Evolutionary conservation across 2,329 filamentous ascomycete genomes (phyloP), one percentile per base, ranked within the genome.

Genomic region (Venturia effusa): DNA sequence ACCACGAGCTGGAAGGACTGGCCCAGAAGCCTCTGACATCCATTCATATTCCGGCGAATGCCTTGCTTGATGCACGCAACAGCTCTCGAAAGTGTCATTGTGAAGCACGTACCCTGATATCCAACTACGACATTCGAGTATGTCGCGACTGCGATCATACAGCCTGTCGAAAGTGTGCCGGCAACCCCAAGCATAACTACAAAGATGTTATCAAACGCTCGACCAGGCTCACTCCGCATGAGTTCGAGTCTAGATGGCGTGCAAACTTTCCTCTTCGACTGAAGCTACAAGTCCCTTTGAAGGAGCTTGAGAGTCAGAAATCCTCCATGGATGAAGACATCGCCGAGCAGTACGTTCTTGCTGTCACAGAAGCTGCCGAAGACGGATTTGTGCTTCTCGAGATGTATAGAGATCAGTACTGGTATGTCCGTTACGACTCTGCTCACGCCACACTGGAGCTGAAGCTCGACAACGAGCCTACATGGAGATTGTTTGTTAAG

Each of bases 81-180:
- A 81, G 77, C 65, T 71, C 74, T 11, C 76, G 78, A 13, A 73
- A 80, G n/a, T 88, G 86, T 67, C 71, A 73, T 51, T 88, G 86
- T 65, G 86, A 88, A 72, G 79, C 80, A 1, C 74, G 76, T 41
- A 72, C 71, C 3, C 68, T 71, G 0, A 71, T 79, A 1, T 73
- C 75, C 4, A 68, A 70, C 6, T 72, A 72, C 11, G 65, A 68
- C 0, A 76, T 86, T 7, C 74, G 79, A 41, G 67, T 71, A 43
- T 88, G 85, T 68, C 68, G 67, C 0, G 70, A 77, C 5, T 88
- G 85, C 67, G 73, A 71, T 0, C 81, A 86, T 67, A 83, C 81
- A 3, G 78, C 80, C 13, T 88, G 84, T 69, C 69, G 72, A 0
- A 70, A 71, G 5, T 87, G 84, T 67, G 79, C 77, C 1, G 79